Base-by-base conservation (phyloP, 2,329 filamentous ascomycete species). In the Ophiostoma populinum region DNA sequence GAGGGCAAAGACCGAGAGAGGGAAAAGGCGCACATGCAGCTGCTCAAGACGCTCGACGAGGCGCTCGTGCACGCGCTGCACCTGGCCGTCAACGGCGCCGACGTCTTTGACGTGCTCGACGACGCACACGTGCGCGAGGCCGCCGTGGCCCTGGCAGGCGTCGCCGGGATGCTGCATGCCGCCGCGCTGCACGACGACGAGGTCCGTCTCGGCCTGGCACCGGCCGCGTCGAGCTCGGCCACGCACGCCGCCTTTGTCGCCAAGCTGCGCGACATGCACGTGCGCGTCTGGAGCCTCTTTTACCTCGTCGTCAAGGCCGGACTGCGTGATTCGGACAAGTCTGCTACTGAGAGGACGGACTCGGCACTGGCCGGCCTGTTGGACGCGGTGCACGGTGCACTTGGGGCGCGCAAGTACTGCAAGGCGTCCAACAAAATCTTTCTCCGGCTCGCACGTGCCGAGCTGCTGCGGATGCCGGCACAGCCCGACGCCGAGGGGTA, bases 401-500 rank as follows among this genome's bases (percentile, higher is more conserved):
- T 94, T 24, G 90, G 90, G 3, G 62, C 86, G 34, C 79, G 90
- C 40, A 79, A 79, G 42, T 80, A 79, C 52, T 95, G 86, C 64
- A 87, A 82, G 48, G 65, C 70, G 3, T 81, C 82, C 0, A 82
- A 85, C 50, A 87, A 90, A 50, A 71, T 82, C 13, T 90, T 98
- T 55, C 64, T 95, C 18, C 86, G 85, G 50, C 70, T 94, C 53
- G 78, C 90, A 60, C 87, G 86, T 38, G 67, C 80, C 6, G 90
- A 98, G 50, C 64, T 95, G 30, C 63, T 92, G 18, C 73, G 74
- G 32, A 65, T 87, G 46, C 71, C 75, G 43, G 70, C 79, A 34
- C 69, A 86, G 20, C 75, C 86, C 38, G 81, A 81, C 44, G 85
- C 80, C 62, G 85, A 93, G 47, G 74, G 77, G 44, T 86, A 95